Evolutionary conservation across 2,329 filamentous ascomycete species (phyloP), one percentile per base, ranked within the genome.

Genomic region (Curvularia eragrostidis): DNA sequence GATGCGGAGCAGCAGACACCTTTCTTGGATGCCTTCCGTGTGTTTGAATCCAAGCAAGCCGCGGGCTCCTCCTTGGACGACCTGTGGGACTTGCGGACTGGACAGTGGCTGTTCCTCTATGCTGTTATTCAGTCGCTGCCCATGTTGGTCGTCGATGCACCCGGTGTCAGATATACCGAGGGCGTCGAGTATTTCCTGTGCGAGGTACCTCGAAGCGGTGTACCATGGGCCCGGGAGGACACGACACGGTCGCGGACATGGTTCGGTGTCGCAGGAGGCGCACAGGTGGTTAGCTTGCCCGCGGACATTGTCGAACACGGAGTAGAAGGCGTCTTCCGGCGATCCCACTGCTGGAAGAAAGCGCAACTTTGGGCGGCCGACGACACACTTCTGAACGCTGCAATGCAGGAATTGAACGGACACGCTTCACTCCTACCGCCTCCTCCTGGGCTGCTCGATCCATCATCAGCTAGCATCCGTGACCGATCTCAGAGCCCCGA

Each of bases 141-240:
- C 4, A 88, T 92, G 82, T 81, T 94, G 10, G 89, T 91, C 1
- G 83, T 92, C 32, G 91, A 95, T 73, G 90, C 89, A 0, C 89
- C 89, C 0, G 87, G 84, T 9, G 78, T 93, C 43, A 84, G 83
- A 52, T 88, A 84, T 72, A 89, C 86, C 0, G 85, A 91, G 49
- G 88, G 85, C 1, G 89, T 91, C 2, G 91, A 94, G 74, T 92
- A 94, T 77, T 95, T 94, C 79, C 81, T 94, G 26, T 93, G 91
- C 74, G 84, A 91, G 71, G 86, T 90, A 3, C 88, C 90, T 0
- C 85, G 90, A 69, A 89, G 88, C 18, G 87, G 88, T 53, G 82
- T 87, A 0, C 91, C 91, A 0, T 95, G 91, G 91, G 81, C 88
- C 44, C 85, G 87, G 53, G 89, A 89, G 52, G 85, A 85, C 55